Percentiles rank a stretch among this genome's conserved stretches.
These are phyloP conservation scores for Paraphoma chrysanthemicola DNA, from an alignment of 2,329 filamentous ascomycete genomes.

Conservation along the genomic window DNA sequence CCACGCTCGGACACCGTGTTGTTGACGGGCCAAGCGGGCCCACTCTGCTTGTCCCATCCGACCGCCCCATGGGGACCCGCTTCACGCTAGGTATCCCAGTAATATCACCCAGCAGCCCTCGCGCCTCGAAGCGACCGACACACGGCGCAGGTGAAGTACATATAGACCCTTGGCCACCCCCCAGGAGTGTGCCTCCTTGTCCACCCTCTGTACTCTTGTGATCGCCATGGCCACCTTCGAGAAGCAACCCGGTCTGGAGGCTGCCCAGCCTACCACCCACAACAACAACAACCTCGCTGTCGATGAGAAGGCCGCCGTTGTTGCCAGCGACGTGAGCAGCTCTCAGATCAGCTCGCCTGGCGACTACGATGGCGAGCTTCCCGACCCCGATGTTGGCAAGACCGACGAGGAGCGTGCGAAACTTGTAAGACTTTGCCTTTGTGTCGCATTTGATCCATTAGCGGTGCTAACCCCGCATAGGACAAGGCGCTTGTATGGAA, in stretches of 20 bases:
- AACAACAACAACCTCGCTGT: constrained; percentile 15
- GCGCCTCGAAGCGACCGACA: constrained; percentile 14
- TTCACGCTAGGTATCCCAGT: constrained; percentile 26
- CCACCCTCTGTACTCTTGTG: constrained; percentile 24
- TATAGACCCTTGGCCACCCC: constrained; percentile 35
- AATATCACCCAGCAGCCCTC: constrained; percentile 12
- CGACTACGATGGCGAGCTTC: constrained; percentile 42
- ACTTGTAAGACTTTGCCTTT: constrained; percentile 30
- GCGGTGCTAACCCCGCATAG: constrained; percentile 28
- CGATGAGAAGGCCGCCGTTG: constrained; percentile 31
- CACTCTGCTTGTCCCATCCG: constrained; percentile 35
- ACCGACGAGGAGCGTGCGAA: constrained; percentile 41
- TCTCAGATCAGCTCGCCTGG: constrained; percentile 30
- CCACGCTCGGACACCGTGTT: constrained; percentile 33
- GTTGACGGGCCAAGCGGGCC: constrained; percentile 35
- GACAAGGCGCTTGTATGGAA: constrained; percentile 50
- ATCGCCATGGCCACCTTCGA: constrained; percentile 39
- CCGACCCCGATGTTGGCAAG: constrained; percentile 45
- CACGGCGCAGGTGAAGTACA: constrained; percentile 27
- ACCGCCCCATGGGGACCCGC: constrained; percentile 46
- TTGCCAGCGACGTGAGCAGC: constrained; percentile 35
- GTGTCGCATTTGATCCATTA: too few relatives aligned
- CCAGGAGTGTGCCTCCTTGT: constrained; percentile 13
- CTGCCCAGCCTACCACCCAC: constrained; percentile 24
- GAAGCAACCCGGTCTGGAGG: background rate